Base-by-base conservation (phyloP, 2,329 filamentous ascomycete genomes). In the Fusarium tanahbumbuense region DNA sequence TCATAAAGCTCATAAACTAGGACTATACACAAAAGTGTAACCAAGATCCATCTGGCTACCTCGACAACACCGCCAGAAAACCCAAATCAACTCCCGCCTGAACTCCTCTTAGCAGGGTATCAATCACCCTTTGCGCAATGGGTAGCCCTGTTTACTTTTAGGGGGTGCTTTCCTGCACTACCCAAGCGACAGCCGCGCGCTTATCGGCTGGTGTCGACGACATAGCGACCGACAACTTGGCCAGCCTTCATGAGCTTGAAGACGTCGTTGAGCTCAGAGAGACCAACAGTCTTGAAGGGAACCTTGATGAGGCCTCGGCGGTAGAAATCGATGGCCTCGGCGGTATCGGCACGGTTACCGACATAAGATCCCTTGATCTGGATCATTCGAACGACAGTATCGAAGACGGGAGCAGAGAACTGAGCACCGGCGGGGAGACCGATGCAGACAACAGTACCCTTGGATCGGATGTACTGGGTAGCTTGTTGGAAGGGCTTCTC, bases 401-500 rank as follows among this genome's bases (percentile, higher is more conserved):
- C 91, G 79, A 98, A 97, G 58, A 98, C 94, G 41, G 93, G 92
- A 3, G 94, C 94, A 74, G 88, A 88, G 70, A 98, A 87, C 81
- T 86, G 92, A 4, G 94, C 94, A 70, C 90, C 86, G 40, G 92
- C 91, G 8, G 95, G 95, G 27, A 98, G 85, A 77, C 94, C 95
- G 76, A 98, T 96, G 82, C 93, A 95, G 68, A 98, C 88, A 77
- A 98, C 92, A 41, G 89, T 87, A 64, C 95, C 95, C 65, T 90
- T 89, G 59, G 93, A 88, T 64, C 95, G 92, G 68, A 97, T 91
- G 82, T 98, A 97, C 81, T 88, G 90, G 49, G 93, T 90, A 44
- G 95, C 95, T 84, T 98, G 94, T 84, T 97, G 93, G 90, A 98
- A 98, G 56, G 95, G 95, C 85, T 91, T 93, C 87, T 98, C 94